These are phyloP conservation scores for Phaeoacremonium minimum DNA, from an alignment of 2,329 filamentous ascomycete species.

Conservation along the genomic window DNA sequence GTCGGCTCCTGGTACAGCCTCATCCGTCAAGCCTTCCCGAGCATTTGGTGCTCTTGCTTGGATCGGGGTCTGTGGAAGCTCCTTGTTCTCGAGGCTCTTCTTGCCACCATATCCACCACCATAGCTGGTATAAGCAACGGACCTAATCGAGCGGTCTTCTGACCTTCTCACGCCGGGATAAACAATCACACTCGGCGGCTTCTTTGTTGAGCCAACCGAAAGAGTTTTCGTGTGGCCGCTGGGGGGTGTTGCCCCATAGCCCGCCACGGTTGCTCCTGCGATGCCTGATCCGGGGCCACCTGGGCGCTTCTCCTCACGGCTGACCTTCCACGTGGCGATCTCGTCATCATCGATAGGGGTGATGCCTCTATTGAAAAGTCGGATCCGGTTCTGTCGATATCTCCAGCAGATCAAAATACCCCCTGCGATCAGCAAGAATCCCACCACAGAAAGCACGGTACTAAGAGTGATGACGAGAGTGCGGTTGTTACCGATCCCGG, in stretches of 20 bases:
- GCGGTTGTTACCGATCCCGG: conserved; percentile 21
- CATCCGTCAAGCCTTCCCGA: conserved; percentile 58
- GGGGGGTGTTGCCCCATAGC: conserved; percentile 12
- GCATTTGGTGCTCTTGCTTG: conserved; percentile 58
- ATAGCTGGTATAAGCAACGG: conserved; percentile 13
- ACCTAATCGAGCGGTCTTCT: conserved; percentile 21
- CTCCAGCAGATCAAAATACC: conserved; percentile 32
- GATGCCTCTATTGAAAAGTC: conserved; percentile 49
- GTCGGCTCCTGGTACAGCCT: conserved; percentile 54
- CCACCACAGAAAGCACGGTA: conserved; percentile 42
- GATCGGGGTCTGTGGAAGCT: conserved; percentile 42
- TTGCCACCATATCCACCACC: conserved; percentile 28
- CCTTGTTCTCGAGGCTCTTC: conserved; percentile 36
- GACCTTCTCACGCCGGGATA: conserved; percentile 34
- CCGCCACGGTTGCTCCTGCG: not conserved
- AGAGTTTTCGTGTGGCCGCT: conserved; percentile 24
- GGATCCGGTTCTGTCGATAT: conserved; percentile 28
- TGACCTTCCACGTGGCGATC: conserved; percentile 59
- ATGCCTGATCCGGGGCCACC: conserved; percentile 16
- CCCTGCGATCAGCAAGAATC: conserved; percentile 30
- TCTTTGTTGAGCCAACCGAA: conserved; percentile 31
- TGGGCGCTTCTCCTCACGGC: conserved; percentile 23
- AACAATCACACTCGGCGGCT: conserved; percentile 49
- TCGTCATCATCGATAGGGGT: conserved; percentile 62
- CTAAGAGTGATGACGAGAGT: conserved; percentile 47